Conservation (phyloP, 371 early-diverging fungal genomes). For the Mucor indicus region DNA sequence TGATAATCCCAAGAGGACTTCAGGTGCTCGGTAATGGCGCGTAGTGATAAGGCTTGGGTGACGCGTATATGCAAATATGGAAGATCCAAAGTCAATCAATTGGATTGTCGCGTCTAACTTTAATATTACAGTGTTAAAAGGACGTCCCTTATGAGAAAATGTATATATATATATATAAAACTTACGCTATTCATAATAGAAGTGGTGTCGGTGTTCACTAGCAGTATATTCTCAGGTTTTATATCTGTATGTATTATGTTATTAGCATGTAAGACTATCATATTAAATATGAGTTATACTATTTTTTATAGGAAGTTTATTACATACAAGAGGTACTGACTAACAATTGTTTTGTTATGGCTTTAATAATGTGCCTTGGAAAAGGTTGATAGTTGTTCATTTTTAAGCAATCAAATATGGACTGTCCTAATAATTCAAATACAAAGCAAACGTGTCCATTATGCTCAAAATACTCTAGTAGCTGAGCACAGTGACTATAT, state of each 20-base stretch:
- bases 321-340: slow-evolving; percentile 71
- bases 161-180: too few relatives aligned
- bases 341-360: slow-evolving; percentile 76
- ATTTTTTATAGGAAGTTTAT: background rate
- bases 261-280: slow-evolving; percentile 74
- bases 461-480: slow-evolving; percentile 79
- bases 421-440: slow-evolving; percentile 85
- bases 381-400: slow-evolving; percentile 85
- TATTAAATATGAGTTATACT: too few relatives aligned
- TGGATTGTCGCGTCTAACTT: slow-evolving; percentile 72
- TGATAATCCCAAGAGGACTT: slow-evolving; percentile 86
- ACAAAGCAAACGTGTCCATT: slow-evolving; percentile 96
- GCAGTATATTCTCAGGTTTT: slow-evolving; percentile 88
- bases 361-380: slow-evolving; percentile 79
- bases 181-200: slow-evolving; percentile 18
- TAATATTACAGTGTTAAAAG: slow-evolving; percentile 39
- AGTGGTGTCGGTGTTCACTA: slow-evolving; percentile 43
- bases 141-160: too few relatives aligned
- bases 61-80: slow-evolving; percentile 92
- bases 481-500: slow-evolving; percentile 76
- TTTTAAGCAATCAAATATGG: slow-evolving; percentile 93
- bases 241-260: slow-evolving; percentile 90
- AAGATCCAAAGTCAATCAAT: slow-evolving; percentile 96
- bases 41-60: slow-evolving; percentile 89
- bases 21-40: slow-evolving; percentile 97